Evolutionary conservation across 108 stramenopile species (phyloP), one percentile per base, ranked within the genome.

Genomic region (Cyclostephanos tholiformis): DNA sequence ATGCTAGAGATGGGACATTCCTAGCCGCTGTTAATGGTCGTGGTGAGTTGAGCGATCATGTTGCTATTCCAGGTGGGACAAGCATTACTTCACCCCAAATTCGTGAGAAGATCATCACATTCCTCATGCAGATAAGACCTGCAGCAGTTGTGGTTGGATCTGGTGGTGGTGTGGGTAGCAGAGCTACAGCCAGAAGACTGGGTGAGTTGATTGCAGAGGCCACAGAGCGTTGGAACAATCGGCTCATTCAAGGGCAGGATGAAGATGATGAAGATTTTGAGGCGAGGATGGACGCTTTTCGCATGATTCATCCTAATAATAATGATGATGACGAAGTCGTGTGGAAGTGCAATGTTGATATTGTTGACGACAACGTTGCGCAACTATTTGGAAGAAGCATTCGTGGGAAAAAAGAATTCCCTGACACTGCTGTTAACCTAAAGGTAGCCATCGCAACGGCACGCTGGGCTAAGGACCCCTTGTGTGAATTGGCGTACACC

Each of bases 251-350:
- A 72, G 90, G 91, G 5, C 87, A 92, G 65, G 95, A 96, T 70
- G 92, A 93, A 67, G 95, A 96, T 68, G 95, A 96, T 52, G 92
- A 93, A 56, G 92, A 93, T 25, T 92, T 87, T 71, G 82, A 88
- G 61, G 67, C 79, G 11, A 82, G 89, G 30, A 85, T 84, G 59
- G 68, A 82, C 14, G 75, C 74, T 19, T 87, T 91, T 46, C 69
- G 77, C 26, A 71, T 84, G 69, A 84, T 88, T 77, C 70, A 86
- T 44, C 82, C 87, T 12, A 60, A 68, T 13, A 67, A 53, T 12
- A 74, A 91, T 55, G 87, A 89, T 30, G 90, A 89, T 56, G 92
- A 89, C 52, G 86, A 88, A 26, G 66, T 67, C 13, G 79, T 89
- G 14, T 95, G 96, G 91, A 91, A 87, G 58, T 94, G 92, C 68